Evolutionary conservation across 352 stramenopile species (phyloP).

Genomic region (Pythium phragmiticola): DNA sequence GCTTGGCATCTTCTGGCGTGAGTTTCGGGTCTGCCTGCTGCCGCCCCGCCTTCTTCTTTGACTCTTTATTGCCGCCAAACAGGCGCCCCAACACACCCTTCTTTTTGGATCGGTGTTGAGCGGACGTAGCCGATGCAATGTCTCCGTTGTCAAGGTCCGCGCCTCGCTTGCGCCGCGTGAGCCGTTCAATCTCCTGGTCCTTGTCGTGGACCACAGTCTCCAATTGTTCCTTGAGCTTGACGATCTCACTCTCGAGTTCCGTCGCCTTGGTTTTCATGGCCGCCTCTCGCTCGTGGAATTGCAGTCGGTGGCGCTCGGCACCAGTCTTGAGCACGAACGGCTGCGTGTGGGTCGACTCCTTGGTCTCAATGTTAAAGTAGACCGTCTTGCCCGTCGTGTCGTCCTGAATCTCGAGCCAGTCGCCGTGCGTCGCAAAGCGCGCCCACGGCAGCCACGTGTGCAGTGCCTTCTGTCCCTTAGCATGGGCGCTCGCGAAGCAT

Average conservation of each 20-base stretch:
- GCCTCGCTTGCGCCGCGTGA: slow-evolving; percentile 13
- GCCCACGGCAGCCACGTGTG: slow-evolving; percentile 68
- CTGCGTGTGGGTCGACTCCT: slow-evolving; percentile 58
- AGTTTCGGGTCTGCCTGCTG: slow-evolving; percentile 11
- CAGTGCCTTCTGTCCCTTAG: slow-evolving; percentile 53
- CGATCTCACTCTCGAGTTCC: slow-evolving; percentile 63
- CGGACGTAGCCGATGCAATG: neutral
- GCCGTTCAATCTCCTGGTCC: slow-evolving; percentile 28
- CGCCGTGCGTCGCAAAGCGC: slow-evolving; percentile 45
- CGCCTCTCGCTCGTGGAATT: slow-evolving; percentile 54
- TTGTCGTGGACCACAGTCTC: slow-evolving; percentile 45
- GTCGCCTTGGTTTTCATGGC: slow-evolving; percentile 48
- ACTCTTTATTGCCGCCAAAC: slow-evolving; percentile 1
- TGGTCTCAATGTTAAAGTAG: slow-evolving; percentile 80
- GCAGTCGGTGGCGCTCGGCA: slow-evolving; percentile 52
- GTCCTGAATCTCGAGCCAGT: slow-evolving; percentile 78
- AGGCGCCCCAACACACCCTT: slow-evolving; percentile 8
- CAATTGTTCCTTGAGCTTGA: slow-evolving; percentile 66
- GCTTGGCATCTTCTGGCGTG: slow-evolving; percentile 38
- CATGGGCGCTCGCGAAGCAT: slow-evolving; percentile 53
- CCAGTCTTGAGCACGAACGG: slow-evolving; percentile 53
- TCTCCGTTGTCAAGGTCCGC: neutral
- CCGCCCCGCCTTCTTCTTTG: slow-evolving; percentile 1
- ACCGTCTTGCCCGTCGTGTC: slow-evolving; percentile 40
- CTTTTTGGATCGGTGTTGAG: slow-evolving; percentile 19